Base-by-base conservation (phyloP, 2,329 filamentous ascomycete genomes). In the Lachnellula hyalina region DNA sequence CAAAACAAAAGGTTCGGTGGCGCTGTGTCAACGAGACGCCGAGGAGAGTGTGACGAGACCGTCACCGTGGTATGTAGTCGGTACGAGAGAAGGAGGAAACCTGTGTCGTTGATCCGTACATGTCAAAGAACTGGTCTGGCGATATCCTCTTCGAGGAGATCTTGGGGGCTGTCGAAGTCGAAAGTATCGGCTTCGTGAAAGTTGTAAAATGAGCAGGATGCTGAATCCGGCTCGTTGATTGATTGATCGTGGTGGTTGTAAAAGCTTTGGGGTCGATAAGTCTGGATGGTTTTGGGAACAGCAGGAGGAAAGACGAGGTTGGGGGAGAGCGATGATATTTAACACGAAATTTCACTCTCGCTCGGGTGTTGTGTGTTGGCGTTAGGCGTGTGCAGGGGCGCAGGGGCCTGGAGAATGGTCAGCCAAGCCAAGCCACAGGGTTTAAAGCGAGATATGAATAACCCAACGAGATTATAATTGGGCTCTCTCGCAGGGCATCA, bases 1-100 rank as follows among this genome's bases (percentile, higher is more conserved):
- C 28, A 61, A 57, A 44, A 15, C 17, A 44, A 15, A 60, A 55
- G 46, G 51, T 56, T 60, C 51, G 55, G 58, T 50, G 40, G 59
- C 64, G 61, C 61, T 60, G 44, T 53, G 25, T 58, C 45, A 51
- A 58, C 57, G 57, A 59, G 61, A 59, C 64, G 63, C 59, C 51
- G 61, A 58, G 64, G 64, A 61, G 51, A 32, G 36, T 62, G 62
- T 66, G 64, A 67, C 65, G 54, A 67, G 67, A 56, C 62, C 61
- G 67, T 70, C 67, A 70, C 65, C 67, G 63, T 66, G 67, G 67
- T 67, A 68, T 70, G 65, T 68, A 68, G 62, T 69, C 67, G 67
- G 65, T 66, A 67, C 64, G 65, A 65, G 67, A 67, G 63, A 65
- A 65, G 65, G 65, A 63, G 64, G 61, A 65, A 64, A 65, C 63